phyloP scores from a whole-genome alignment of 1,284 basidiomycete species.

The Rhodotorula sp. region DNA sequence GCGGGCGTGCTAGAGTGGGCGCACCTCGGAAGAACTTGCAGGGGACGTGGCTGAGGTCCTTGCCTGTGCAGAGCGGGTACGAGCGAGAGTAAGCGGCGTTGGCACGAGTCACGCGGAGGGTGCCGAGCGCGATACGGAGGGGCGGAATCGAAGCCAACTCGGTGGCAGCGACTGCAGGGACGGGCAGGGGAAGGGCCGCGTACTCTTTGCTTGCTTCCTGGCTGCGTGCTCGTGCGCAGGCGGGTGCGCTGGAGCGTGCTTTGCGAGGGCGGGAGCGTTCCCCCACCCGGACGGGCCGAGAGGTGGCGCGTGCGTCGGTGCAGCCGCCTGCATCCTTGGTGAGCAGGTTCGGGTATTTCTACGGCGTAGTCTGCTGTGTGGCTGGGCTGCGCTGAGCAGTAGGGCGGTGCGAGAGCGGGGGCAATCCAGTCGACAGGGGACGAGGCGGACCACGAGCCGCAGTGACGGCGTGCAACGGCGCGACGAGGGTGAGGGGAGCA shows the following conservation, averaged over 20 bases:
- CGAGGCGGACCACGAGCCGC: background rate
- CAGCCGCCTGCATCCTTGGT: background rate
- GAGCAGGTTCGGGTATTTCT: too few species aligned
- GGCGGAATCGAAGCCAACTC: background rate
- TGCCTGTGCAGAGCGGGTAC: constrained; percentile 56
- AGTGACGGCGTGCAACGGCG: too few species aligned
- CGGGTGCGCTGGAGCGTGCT: too few species aligned
- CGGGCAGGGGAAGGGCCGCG: too few species aligned
- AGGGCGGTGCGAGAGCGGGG: background rate
- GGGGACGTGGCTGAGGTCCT: constrained; percentile 92
- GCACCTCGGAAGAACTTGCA: constrained; percentile 96
- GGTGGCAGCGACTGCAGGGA: too few species aligned
- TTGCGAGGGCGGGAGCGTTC: too few species aligned
- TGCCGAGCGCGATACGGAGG: background rate
- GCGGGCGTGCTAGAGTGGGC: background rate
- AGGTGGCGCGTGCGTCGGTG: too few species aligned
- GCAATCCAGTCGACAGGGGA: background rate
- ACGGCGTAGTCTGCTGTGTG: background rate
- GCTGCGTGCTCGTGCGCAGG: background rate
- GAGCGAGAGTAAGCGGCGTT: too few species aligned
- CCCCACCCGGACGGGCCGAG: too few species aligned
- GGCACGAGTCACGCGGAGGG: background rate
- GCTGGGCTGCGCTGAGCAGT: too few species aligned
- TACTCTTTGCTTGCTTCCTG: background rate
- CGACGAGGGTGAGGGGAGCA: too few species aligned